Conservation (phyloP, 1,139 yeast species). For the Magnusiomyces tetraspermus region DNA sequence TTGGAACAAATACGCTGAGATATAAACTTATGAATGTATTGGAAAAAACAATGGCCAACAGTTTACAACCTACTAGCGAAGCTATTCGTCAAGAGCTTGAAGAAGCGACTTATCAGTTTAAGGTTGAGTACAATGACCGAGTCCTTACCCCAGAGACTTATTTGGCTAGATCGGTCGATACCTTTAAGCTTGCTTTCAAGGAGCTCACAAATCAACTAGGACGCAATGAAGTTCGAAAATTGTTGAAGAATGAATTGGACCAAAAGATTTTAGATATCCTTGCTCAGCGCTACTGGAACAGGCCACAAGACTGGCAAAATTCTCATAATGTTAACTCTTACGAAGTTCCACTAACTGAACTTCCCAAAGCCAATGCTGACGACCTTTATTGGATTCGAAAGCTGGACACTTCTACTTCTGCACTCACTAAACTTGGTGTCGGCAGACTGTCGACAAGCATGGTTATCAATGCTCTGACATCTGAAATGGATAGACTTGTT, state of each 20-base stretch:
- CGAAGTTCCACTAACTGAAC: conserved; percentile 48
- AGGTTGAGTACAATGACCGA: conserved; percentile 93
- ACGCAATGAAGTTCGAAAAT: conserved; percentile 67
- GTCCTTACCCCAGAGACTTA: conserved; percentile 89
- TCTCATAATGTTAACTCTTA: background rate
- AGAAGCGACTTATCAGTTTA: conserved; percentile 85
- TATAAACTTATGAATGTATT: conserved; percentile 75
- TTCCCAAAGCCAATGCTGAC: conserved; percentile 46
- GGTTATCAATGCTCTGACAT: conserved; percentile 67
- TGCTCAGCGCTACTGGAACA: conserved; percentile 90
- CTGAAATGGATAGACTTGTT: conserved; percentile 67
- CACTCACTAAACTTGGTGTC: conserved; percentile 83
- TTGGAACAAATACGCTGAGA: conserved; percentile 69
- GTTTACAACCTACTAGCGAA: conserved; percentile 77
- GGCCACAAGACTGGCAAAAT: conserved; percentile 33
- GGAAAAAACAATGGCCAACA: conserved; percentile 84
- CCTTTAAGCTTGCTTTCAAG: conserved; percentile 76
- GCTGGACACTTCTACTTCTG: conserved; percentile 72
- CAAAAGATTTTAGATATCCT: conserved; percentile 77
- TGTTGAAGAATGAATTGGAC: conserved; percentile 76
- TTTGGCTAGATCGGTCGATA: conserved; percentile 82
- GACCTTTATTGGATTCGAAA: conserved; percentile 87
- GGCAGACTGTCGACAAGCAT: conserved; percentile 82
- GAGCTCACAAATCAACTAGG: conserved; percentile 79
- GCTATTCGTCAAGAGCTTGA: conserved; percentile 86